A percentile compares a stretch with the other conserved stretches of the same genome.
phyloP scores from a whole-genome alignment of 352 stramenopile species.

The Pythium sukuiense region DNA sequence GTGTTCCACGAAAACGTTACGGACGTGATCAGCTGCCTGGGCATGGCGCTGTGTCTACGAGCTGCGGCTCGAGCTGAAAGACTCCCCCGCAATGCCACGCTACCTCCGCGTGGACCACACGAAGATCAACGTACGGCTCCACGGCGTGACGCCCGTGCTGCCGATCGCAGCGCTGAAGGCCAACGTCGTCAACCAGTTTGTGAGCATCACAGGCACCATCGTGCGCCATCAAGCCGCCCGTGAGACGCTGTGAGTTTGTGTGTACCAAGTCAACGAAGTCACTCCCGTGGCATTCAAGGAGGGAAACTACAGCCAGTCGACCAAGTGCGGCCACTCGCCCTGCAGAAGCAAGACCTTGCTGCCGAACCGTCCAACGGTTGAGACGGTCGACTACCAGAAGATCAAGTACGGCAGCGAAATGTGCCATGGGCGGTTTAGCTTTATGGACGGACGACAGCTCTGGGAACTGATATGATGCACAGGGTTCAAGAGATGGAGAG shows the following conservation, averaged over 20 bases:
- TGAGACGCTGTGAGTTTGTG: constrained; percentile 60
- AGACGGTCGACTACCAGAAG: constrained; percentile 78
- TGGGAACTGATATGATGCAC: not conserved
- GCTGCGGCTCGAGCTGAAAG: constrained; percentile 34
- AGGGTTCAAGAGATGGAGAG: constrained; percentile 86
- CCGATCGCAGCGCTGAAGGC: constrained; percentile 51
- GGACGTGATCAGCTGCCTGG: constrained; percentile 34
- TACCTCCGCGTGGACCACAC: constrained; percentile 31
- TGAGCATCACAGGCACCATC: constrained; percentile 46
- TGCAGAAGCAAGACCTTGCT: constrained; percentile 53
- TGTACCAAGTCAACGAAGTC: constrained; percentile 49
- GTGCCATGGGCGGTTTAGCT: not conserved
- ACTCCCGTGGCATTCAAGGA: constrained; percentile 46
- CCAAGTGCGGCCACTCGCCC: constrained; percentile 40
- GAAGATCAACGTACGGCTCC: constrained; percentile 44
- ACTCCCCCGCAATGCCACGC: too few species aligned
- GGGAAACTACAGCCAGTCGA: constrained; percentile 54
- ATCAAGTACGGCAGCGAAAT: constrained; percentile 23
- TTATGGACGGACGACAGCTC: not conserved
- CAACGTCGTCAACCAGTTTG: constrained; percentile 50
- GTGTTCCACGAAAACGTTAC: constrained; percentile 33
- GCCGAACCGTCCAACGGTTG: constrained; percentile 57
- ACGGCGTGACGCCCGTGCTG: constrained; percentile 47
- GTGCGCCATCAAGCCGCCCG: constrained; percentile 64
- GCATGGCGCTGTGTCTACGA: constrained; percentile 41